These are phyloP conservation scores for Nicotiana otophora DNA, from an alignment of 257 asterid species.

Conservation along the genomic window DNA sequence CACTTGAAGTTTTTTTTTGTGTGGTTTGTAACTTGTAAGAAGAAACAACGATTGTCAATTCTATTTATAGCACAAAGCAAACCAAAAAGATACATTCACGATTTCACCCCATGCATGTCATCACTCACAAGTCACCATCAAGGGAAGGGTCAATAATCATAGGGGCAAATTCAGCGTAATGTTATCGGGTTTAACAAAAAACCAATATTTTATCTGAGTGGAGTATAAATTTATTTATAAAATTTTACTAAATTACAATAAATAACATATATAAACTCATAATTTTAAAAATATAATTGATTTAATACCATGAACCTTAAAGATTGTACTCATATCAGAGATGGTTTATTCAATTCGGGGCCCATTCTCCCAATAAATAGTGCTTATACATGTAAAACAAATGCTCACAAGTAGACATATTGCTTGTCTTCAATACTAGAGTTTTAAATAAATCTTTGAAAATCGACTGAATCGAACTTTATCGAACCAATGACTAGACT, in stretches of 20 bases:
- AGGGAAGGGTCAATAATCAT: too few relatives aligned
- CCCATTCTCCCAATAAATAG: slow-evolving; percentile 2
- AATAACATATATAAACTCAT: too few relatives aligned
- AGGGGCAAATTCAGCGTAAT: too few relatives aligned
- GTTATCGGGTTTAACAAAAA: too few relatives aligned
- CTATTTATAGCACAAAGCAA: slow-evolving; percentile 19
- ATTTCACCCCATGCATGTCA: neutral
- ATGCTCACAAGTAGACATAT: slow-evolving; percentile 23
- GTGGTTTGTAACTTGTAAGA: slow-evolving; percentile 12
- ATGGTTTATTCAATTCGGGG: neutral
- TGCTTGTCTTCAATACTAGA: slow-evolving; percentile 8
- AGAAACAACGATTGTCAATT: slow-evolving; percentile 3
- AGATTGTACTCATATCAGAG: neutral
- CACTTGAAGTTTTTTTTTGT: slow-evolving; percentile 18
- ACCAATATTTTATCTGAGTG: too few relatives aligned
- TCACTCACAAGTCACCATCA: too few relatives aligned
- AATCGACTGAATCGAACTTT: too few relatives aligned
- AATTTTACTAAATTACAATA: too few relatives aligned
- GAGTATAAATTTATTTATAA: too few relatives aligned
- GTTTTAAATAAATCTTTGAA: too few relatives aligned
- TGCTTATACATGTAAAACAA: neutral
- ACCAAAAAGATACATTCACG: neutral
- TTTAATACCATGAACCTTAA: accelerated
- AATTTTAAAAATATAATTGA: too few relatives aligned
- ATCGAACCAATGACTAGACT: too few relatives aligned